These are phyloP conservation scores for Phytophthora hybrid DNA, from an alignment of 352 stramenopile genomes.

Conservation along the genomic window DNA sequence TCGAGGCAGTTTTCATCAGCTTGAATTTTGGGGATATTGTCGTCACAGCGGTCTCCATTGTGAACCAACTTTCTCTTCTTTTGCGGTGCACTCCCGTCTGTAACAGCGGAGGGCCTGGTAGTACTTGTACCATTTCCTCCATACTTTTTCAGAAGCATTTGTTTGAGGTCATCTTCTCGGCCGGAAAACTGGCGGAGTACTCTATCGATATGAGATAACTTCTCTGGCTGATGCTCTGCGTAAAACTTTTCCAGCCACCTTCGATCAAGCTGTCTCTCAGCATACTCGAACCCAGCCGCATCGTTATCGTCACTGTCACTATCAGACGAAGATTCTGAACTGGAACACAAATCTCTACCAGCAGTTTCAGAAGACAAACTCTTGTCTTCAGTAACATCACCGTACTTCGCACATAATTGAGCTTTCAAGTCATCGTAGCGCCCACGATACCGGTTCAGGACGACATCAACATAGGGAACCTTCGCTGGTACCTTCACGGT, in stretches of 20 bases:
- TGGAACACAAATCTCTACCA: constrained; percentile 8
- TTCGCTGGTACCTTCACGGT: constrained; percentile 52
- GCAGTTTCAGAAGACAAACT: constrained; percentile 1
- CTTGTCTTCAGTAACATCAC: constrained; percentile 15
- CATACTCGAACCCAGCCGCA: constrained; percentile 23
- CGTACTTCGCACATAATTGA: constrained; percentile 65
- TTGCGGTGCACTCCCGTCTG: constrained; percentile 2
- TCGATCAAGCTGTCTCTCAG: constrained; percentile 42
- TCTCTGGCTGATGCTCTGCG: constrained; percentile 55
- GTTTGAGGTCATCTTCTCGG: constrained; percentile 68
- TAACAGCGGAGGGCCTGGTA: background rate
- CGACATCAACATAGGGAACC: constrained; percentile 62
- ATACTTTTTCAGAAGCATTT: constrained; percentile 73
- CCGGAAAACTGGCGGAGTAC: constrained; percentile 71
- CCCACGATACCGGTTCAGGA: constrained; percentile 65
- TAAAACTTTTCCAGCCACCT: constrained; percentile 72
- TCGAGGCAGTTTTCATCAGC: background rate
- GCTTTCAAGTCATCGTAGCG: constrained; percentile 63
- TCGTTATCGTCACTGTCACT: constrained; percentile 24
- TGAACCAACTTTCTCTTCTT: constrained; percentile 37
- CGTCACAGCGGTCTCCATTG: background rate
- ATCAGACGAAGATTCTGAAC: constrained; percentile 31
- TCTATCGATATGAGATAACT: constrained; percentile 51
- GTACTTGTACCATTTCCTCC: background rate
- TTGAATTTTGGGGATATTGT: constrained; percentile 25